These are phyloP conservation scores for Rutstroemia sp. DNA, from an alignment of 2,329 filamentous ascomycete genomes.

Conservation along the genomic window DNA sequence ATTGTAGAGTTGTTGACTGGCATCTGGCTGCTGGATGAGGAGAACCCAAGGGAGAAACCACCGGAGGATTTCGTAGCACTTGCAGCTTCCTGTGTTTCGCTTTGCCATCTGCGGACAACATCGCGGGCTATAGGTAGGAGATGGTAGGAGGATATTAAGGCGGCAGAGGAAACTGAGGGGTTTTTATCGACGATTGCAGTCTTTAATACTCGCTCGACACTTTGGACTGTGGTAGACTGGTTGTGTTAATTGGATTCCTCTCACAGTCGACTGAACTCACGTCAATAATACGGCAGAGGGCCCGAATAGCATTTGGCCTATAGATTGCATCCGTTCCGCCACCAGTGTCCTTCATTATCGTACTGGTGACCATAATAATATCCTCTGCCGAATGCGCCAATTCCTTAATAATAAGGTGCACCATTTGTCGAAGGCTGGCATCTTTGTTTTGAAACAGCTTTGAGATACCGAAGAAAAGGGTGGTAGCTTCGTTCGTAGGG, in stretches of 20 bases:
- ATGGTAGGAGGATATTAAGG: slow-evolving; percentile 94
- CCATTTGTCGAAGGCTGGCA: slow-evolving; percentile 96
- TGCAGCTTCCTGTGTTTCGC: slow-evolving; percentile 94
- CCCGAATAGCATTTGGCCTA: slow-evolving; percentile 91
- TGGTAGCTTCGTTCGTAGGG: slow-evolving; percentile 93
- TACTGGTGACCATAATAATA: slow-evolving; percentile 99
- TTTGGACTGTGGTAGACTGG: slow-evolving; percentile 88
- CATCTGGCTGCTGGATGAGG: slow-evolving; percentile 65
- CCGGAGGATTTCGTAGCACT: slow-evolving; percentile 81
- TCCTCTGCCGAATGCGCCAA: slow-evolving; percentile 91
- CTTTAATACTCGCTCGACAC: slow-evolving; percentile 97
- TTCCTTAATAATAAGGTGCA: slow-evolving; percentile 97
- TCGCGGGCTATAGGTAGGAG: slow-evolving; percentile 93
- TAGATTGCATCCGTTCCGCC: slow-evolving; percentile 91
- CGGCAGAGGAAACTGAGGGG: slow-evolving; percentile 91
- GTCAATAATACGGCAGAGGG: slow-evolving; percentile 93
- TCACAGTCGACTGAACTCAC: slow-evolving; percentile 42
- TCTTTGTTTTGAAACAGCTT: slow-evolving; percentile 99
- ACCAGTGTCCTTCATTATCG: slow-evolving; percentile 99
- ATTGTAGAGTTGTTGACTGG: slow-evolving; percentile 92
- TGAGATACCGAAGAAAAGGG: slow-evolving; percentile 97
- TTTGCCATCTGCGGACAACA: slow-evolving; percentile 95
- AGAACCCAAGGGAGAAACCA: slow-evolving; percentile 87
- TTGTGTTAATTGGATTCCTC: slow-evolving; percentile 19
- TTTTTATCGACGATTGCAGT: slow-evolving; percentile 99